Evolutionary conservation across 106 monocot genomes (phyloP), one percentile per base, ranked within the genome.

Genomic region (Narthecium ossifragum): DNA sequence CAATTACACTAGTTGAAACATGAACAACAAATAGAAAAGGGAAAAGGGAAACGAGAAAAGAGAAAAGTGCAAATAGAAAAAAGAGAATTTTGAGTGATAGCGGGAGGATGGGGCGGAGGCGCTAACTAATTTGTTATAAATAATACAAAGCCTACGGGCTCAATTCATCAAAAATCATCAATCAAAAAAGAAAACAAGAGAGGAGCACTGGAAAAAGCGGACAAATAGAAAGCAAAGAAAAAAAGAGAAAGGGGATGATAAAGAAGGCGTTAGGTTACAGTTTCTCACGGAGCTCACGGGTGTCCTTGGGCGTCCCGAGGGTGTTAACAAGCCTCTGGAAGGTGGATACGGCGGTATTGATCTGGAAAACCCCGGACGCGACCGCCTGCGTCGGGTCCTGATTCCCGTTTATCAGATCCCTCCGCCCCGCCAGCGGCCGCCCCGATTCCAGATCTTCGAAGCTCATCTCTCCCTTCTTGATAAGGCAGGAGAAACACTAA

Each of bases 221-320:
- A 29, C 1, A 7, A 27, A 53, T 27, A 18, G 24, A 13, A 37
- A 33, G 12, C 13, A 20, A 24, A 24, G 22, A 14, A 40, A 52
- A 56, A 6, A 31, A 11, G 50, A 18, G 9, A 17, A 22, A 3
- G n/a, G 8, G 31, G n/a, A 2, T 18, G 2, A 45, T 18, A 48
- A 18, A 32, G 26, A 26, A 7, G 47, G 24, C 17, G n/a, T 8
- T 20, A 10, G 1, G 78, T 66, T 63, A 92, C 92, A 92, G 75
- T 73, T 81, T 83, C 15, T 88, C 81, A 14, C 87, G 83, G 41
- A 87, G 80, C 9, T 78, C 80, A 20, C 87, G 84, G 2, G 87
- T 87, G 49, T 92, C 87, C 80, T 88, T 92, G 31, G 92, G 80
- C 21, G 92, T 92, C 28, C 92, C 92, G 59, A 92, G 74, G 41